Evolutionary conservation across 192 early-diverging fungal species (phyloP).

Genomic region (Backusella morwellensis): DNA sequence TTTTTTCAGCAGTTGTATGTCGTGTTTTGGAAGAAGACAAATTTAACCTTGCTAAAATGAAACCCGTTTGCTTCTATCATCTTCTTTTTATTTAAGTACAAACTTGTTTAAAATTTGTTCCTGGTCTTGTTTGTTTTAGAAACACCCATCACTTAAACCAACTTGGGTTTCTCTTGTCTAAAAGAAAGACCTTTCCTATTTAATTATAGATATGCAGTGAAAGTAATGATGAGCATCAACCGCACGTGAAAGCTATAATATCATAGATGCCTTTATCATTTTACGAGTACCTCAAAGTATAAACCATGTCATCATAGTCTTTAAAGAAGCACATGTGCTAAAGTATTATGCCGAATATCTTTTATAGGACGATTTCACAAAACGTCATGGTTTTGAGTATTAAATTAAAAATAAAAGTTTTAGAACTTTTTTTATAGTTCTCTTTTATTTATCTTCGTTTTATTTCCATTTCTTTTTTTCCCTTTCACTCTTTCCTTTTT

Average conservation of each 20-base stretch:
- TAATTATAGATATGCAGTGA: neutral
- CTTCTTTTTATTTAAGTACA: neutral
- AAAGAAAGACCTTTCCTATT: neutral
- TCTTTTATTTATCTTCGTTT: neutral
- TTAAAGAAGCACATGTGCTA: neutral
- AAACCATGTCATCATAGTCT: neutral
- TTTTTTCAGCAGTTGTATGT: neutral
- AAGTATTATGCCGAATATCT: neutral
- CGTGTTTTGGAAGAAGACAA: neutral
- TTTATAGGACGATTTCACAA: neutral
- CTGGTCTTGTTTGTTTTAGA: neutral
- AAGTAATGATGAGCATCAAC: neutral
- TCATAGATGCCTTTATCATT: neutral
- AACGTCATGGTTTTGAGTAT: neutral
- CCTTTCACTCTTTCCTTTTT: neutral
- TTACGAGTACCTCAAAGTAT: neutral
- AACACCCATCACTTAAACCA: neutral
- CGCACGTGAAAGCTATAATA: neutral
- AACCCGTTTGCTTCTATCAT: neutral
- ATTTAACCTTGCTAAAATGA: neutral
- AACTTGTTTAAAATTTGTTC: neutral
- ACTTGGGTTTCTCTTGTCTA: neutral
- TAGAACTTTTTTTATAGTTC: neutral
- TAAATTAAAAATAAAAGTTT: neutral
- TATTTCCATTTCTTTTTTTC: neutral